Percentiles rank a stretch among this genome's conserved stretches.
phyloP scores from a whole-genome alignment of 1,139 yeast species.

The Diutina rugosa region DNA sequence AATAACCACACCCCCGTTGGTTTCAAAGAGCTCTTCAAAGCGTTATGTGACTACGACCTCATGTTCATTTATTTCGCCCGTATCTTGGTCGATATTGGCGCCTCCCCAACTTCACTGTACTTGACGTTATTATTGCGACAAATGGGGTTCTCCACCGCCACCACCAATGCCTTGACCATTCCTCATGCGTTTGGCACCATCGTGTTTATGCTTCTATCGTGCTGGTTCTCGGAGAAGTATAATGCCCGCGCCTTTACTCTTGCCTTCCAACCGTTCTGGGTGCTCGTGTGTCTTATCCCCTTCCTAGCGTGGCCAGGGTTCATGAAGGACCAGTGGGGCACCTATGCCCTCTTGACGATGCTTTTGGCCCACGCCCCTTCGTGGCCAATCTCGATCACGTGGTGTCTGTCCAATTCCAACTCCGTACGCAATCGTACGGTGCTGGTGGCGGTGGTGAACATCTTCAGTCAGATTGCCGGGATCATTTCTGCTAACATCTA shows the following conservation, averaged over 20 bases:
- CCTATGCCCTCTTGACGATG: neutral
- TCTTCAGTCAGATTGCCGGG: slow-evolving; percentile 10
- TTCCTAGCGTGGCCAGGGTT: neutral
- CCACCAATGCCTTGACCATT: neutral
- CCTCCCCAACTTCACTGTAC: neutral
- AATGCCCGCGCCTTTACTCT: neutral
- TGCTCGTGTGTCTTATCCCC: neutral
- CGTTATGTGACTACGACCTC: slow-evolving; percentile 39
- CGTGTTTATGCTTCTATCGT: neutral
- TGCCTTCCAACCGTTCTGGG: neutral
- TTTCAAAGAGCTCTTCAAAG: slow-evolving; percentile 9
- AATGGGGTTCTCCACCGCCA: neutral
- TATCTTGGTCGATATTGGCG: slow-evolving; percentile 13
- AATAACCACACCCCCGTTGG: slow-evolving; percentile 46
- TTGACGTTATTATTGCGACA: neutral
- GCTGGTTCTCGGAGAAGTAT: neutral
- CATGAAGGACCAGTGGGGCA: neutral
- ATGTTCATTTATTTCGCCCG: slow-evolving; percentile 49
- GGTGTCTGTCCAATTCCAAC: slow-evolving; percentile 12
- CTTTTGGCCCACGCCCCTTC: neutral
- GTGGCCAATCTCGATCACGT: slow-evolving; percentile 11
- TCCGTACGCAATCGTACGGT: slow-evolving; percentile 12
- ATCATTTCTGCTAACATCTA: slow-evolving; percentile 7
- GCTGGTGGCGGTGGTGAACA: slow-evolving; percentile 13
- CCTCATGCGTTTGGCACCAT: neutral